Evolutionary conservation across 768 basidiomycete species (phyloP).

Genomic region (Psilocybe tampanensis): DNA sequence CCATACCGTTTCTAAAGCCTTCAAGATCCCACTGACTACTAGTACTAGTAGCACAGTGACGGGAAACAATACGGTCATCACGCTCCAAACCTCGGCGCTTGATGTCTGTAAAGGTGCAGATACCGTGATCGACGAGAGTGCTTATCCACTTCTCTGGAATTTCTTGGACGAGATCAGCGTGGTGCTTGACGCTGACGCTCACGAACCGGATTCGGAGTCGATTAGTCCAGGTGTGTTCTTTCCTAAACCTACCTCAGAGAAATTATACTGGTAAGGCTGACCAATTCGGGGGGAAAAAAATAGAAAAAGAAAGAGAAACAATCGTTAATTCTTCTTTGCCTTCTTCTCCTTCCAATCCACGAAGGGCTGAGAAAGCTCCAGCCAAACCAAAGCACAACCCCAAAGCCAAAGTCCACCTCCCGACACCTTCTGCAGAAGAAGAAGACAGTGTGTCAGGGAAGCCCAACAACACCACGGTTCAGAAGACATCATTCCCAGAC

Average conservation of each 20-base stretch:
- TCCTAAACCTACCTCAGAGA: neutral
- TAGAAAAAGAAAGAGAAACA: neutral
- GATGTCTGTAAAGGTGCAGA: constrained; percentile 30
- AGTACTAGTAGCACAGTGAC: too few species aligned
- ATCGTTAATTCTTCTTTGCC: neutral
- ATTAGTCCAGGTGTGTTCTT: too few species aligned
- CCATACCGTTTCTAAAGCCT: constrained; percentile 13
- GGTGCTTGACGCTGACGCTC: neutral
- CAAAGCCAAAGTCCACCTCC: too few species aligned
- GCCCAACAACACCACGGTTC: too few species aligned
- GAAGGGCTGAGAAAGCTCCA: neutral
- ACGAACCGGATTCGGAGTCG: neutral
- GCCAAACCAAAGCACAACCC: neutral
- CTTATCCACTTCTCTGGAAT: constrained; percentile 25
- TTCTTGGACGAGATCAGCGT: constrained; percentile 32
- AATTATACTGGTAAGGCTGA: too few species aligned
- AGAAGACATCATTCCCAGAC: neutral
- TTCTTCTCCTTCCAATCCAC: too few species aligned
- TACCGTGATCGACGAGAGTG: constrained; percentile 33
- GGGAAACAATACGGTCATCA: neutral
- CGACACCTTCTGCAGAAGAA: neutral
- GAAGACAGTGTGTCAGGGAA: neutral
- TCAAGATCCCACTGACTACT: constrained; percentile 20
- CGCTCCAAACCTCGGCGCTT: constrained; percentile 26
- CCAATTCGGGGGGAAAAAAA: too few species aligned